Conservation (phyloP, 345 rosid genomes). For the Populus deltoides region DNA sequence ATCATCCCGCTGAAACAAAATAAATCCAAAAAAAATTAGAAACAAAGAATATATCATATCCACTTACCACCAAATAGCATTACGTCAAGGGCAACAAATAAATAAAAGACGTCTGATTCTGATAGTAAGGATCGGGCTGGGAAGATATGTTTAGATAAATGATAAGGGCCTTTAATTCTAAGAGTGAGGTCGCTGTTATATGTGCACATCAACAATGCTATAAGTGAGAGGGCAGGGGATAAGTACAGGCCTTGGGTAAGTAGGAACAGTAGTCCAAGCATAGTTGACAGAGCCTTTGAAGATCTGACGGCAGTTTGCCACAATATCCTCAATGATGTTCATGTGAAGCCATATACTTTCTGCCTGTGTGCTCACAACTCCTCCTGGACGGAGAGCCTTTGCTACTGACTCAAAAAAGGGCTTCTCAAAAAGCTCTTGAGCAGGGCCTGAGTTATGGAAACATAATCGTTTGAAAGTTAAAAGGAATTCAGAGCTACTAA, state of each 20-base stretch:
- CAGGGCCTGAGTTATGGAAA: conserved; percentile 58
- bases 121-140: background rate
- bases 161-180: background rate
- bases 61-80: background rate
- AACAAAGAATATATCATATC: background rate
- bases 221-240: background rate
- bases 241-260: conserved; percentile 73
- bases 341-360: conserved; percentile 99
- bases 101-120: background rate
- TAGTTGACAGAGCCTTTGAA: conserved; percentile 94
- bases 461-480: background rate
- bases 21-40: conserved; percentile 1
- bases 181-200: background rate
- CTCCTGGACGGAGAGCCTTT: conserved; percentile 95
- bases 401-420: conserved; percentile 82
- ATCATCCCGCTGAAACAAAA: conserved; percentile 72
- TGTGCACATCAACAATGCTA: background rate
- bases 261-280: conserved; percentile 98
- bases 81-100: background rate
- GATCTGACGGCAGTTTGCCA: conserved; percentile 75
- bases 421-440: conserved; percentile 94
- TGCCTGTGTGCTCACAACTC: conserved; percentile 91
- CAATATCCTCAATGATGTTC: conserved; percentile 92
- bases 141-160: background rate
- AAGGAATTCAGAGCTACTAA: background rate